Percentiles rank a stretch among this genome's conserved stretches.
Evolutionary conservation across 2,329 filamentous ascomycete species (phyloP).

Genomic region (Clonostachys sp.): DNA sequence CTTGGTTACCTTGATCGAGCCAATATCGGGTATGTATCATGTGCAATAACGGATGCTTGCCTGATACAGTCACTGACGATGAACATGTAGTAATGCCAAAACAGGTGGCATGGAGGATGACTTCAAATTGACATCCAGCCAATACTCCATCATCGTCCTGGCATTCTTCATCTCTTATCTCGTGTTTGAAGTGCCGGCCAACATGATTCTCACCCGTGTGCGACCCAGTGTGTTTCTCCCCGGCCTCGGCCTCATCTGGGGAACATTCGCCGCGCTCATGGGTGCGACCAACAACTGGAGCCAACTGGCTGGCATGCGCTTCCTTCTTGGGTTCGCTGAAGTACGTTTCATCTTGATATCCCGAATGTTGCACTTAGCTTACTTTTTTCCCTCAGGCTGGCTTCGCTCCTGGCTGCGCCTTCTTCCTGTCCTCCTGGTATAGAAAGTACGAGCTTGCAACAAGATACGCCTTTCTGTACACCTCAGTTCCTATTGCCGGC

Average conservation of each 20-base stretch:
- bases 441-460: conserved; percentile 12
- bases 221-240: conserved; percentile 13
- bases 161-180: conserved; percentile 18
- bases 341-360: not conserved
- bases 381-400: conserved; percentile 5
- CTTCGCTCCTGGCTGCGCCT: conserved; percentile 14
- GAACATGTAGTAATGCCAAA: conserved; percentile 10
- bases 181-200: conserved; percentile 5
- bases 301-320: conserved; percentile 10
- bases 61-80: not conserved
- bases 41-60: not conserved
- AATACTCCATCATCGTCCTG: conserved; percentile 18
- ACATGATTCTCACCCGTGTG: conserved; percentile 10
- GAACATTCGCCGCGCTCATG: conserved; percentile 12
- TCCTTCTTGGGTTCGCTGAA: conserved; percentile 13
- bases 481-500: conserved; percentile 11
- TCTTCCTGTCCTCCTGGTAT: conserved; percentile 15
- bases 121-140: conserved; percentile 9
- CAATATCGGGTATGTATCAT: conserved; percentile 10
- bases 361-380: not conserved
- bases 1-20: conserved; percentile 11
- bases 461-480: conserved; percentile 11
- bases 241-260: conserved; percentile 12
- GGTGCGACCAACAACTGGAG: conserved; percentile 12
- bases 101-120: conserved; percentile 12